phyloP scores from a whole-genome alignment of 192 early-diverging fungal genomes.

The Gigaspora rosea region DNA sequence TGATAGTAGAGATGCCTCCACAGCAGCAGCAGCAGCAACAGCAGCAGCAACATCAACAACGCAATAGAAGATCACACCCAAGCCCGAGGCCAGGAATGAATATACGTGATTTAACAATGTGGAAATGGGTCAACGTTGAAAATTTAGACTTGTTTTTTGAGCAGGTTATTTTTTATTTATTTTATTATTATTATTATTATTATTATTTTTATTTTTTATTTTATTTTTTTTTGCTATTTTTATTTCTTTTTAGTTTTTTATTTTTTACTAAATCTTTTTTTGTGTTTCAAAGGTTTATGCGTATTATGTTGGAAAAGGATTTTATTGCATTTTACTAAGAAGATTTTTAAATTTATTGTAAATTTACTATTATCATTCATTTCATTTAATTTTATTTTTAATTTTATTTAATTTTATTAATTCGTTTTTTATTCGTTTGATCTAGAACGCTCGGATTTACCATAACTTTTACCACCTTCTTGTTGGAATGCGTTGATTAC shows the following conservation, averaged over 20 bases:
- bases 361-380: slow-evolving; percentile 36
- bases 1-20: slow-evolving; percentile 61
- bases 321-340: slow-evolving; percentile 77
- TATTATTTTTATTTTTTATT: too few relatives aligned
- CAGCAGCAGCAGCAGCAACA: not conserved
- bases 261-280: not conserved
- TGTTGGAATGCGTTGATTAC: slow-evolving; percentile 90
- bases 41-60: slow-evolving; percentile 30
- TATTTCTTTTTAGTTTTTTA: too few relatives aligned
- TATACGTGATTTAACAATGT: slow-evolving; percentile 65
- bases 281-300: slow-evolving; percentile 61
- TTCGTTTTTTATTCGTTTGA: not conserved
- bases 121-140: slow-evolving; percentile 81
- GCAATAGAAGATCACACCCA: not conserved
- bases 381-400: not conserved
- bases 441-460: slow-evolving; percentile 84
- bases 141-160: slow-evolving; percentile 85
- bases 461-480: slow-evolving; percentile 84
- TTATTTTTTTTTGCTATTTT: not conserved
- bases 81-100: slow-evolving; percentile 49
- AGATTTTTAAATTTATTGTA: slow-evolving; percentile 78
- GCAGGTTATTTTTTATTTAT: slow-evolving; percentile 39
- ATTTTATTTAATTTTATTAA: slow-evolving; percentile 5
- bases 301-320: slow-evolving; percentile 90
- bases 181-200: too few relatives aligned